A percentile compares a stretch with the other conserved stretches of the same genome.
Conservation (phyloP, 768 basidiomycete species). For the Hygrophoropsis aurantiaca region DNA sequence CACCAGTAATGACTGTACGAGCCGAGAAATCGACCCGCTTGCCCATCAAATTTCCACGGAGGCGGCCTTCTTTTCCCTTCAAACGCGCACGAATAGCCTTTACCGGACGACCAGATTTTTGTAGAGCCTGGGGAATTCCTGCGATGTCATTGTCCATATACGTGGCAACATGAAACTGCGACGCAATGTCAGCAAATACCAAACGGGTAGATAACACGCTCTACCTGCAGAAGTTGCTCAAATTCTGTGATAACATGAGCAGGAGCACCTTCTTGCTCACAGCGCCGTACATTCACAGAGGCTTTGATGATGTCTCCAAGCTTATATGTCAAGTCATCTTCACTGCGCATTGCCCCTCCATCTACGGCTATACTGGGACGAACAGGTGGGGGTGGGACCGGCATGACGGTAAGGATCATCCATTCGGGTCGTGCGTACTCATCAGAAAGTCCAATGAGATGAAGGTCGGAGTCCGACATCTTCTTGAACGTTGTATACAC, state of each 20-base stretch:
- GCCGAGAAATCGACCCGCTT: slow-evolving; percentile 99
- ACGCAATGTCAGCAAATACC: slow-evolving; percentile 3
- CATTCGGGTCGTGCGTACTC: slow-evolving; percentile 97
- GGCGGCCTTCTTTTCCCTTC: slow-evolving; percentile 98
- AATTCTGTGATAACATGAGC: slow-evolving; percentile 95
- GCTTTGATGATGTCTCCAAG: slow-evolving; percentile 96
- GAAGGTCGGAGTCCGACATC: slow-evolving; percentile 86
- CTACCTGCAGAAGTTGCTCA: slow-evolving; percentile 91
- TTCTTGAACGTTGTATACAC: slow-evolving; percentile 96
- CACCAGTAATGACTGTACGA: slow-evolving; percentile 98
- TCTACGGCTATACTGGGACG: slow-evolving; percentile 98
- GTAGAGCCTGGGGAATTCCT: slow-evolving; percentile 94
- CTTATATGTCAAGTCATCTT: slow-evolving; percentile 98
- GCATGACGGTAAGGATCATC: slow-evolving; percentile 99
- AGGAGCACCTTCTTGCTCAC: slow-evolving; percentile 96
- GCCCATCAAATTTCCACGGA: slow-evolving; percentile 98
- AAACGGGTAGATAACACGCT: slow-evolving; percentile 12
- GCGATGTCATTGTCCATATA: slow-evolving; percentile 99
- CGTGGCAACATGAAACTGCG: slow-evolving; percentile 95
- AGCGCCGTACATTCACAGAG: slow-evolving; percentile 85
- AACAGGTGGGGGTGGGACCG: slow-evolving; percentile 96
- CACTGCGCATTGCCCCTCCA: slow-evolving; percentile 93
- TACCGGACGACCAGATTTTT: slow-evolving; percentile 95
- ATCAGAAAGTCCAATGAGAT: slow-evolving; percentile 87
- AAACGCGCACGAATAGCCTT: slow-evolving; percentile 97